Evolutionary conservation across 179 eudicot genomes (phyloP).

Genomic region (Gypsophila paniculata): DNA sequence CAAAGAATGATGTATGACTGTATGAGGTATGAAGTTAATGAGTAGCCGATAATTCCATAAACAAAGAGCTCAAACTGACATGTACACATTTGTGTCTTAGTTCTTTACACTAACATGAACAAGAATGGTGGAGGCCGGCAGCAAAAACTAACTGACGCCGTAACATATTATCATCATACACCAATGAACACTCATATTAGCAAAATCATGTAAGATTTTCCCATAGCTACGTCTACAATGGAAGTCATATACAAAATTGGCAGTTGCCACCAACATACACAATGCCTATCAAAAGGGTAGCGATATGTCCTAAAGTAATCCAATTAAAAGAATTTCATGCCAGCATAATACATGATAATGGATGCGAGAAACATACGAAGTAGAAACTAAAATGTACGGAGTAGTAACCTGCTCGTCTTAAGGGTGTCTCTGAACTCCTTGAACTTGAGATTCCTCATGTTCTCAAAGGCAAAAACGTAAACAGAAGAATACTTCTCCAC

Average conservation of each 20-base stretch:
- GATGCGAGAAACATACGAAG: background rate
- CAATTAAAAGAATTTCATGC: background rate
- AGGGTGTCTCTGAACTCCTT: constrained; percentile 81
- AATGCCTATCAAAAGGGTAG: background rate
- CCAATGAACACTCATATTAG: background rate
- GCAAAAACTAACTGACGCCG: background rate
- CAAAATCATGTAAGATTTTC: background rate
- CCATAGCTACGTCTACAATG: background rate
- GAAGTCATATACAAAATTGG: background rate
- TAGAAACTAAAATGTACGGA: constrained; percentile 47
- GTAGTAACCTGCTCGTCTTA: constrained; percentile 22
- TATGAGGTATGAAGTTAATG: background rate
- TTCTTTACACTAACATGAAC: background rate
- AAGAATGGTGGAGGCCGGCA: background rate
- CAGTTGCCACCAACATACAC: background rate
- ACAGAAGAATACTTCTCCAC: constrained; percentile 54
- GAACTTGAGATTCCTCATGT: constrained; percentile 93
- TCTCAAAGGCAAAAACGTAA: constrained; percentile 71
- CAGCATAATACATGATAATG: background rate
- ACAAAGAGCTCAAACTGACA: background rate
- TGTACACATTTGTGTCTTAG: too few relatives aligned
- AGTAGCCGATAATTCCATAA: background rate
- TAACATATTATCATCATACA: background rate
- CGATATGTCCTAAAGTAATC: background rate
- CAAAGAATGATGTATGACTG: background rate